These are phyloP conservation scores for Hyaloperonospora arabidopsidis DNA, from an alignment of 352 stramenopile species.

Conservation along the genomic window DNA sequence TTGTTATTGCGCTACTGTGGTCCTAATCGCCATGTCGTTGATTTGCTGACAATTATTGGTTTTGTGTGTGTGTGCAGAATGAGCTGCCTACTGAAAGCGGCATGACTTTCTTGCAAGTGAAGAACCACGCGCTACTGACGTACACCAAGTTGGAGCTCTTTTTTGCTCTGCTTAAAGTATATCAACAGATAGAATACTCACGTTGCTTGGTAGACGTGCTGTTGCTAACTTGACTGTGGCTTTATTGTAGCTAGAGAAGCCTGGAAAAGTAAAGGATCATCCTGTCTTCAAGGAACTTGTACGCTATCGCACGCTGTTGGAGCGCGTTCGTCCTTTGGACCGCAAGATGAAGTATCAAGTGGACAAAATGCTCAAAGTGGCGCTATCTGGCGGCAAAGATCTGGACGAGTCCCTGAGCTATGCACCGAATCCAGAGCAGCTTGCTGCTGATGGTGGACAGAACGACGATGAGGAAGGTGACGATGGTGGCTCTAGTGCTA, in stretches of 20 bases:
- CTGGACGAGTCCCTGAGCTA: constrained; percentile 76
- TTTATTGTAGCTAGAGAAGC: constrained; percentile 45
- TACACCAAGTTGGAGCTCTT: constrained; percentile 87
- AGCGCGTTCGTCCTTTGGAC: constrained; percentile 77
- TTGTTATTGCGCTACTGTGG: not conserved
- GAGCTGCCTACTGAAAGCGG: constrained; percentile 52
- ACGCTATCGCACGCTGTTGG: constrained; percentile 75
- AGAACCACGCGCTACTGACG: constrained; percentile 79
- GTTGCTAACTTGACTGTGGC: not conserved
- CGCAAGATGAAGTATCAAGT: constrained; percentile 87
- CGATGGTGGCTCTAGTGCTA: constrained; percentile 21
- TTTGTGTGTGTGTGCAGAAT: constrained; percentile 26
- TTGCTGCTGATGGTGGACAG: constrained; percentile 50
- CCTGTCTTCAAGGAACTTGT: constrained; percentile 82
- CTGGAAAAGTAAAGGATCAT: constrained; percentile 64
- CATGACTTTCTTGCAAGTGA: constrained; percentile 80
- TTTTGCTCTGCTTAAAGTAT: constrained; percentile 72
- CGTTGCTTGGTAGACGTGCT: not conserved
- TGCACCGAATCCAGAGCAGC: constrained; percentile 66
- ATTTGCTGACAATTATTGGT: constrained; percentile 1
- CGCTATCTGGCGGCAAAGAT: constrained; percentile 60
- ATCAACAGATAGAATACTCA: constrained; percentile 1
- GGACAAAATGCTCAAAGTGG: constrained; percentile 87
- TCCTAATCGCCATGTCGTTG: not conserved
- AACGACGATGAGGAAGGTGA: constrained; percentile 41